These are phyloP conservation scores for Vaccinium myrtillus DNA, from an alignment of 148 eudicot genomes.

Conservation along the genomic window DNA sequence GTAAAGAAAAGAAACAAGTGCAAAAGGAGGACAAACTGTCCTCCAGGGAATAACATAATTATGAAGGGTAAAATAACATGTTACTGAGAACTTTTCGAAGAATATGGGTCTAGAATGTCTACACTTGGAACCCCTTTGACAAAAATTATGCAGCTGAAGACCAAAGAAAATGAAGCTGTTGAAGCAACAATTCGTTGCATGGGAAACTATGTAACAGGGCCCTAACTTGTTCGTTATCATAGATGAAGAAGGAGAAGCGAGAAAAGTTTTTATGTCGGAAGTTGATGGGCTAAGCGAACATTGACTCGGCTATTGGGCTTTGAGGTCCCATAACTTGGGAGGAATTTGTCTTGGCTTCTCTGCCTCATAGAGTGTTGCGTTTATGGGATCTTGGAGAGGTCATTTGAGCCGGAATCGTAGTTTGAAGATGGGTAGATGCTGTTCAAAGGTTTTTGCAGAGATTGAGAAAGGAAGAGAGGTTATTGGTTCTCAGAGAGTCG, in stretches of 20 bases:
- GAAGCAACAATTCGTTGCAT: not conserved
- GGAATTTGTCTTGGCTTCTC: not conserved
- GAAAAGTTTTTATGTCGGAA: not conserved
- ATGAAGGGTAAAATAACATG: not conserved
- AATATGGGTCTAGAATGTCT: not conserved
- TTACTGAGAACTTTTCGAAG: not conserved
- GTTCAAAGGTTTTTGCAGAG: not conserved
- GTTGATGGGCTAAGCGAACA: not conserved
- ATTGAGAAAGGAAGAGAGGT: not conserved
- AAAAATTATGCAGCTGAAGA: not conserved
- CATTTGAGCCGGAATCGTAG: not conserved
- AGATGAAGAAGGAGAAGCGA: not conserved
- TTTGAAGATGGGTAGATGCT: not conserved
- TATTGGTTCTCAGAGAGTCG: not conserved
- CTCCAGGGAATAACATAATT: not conserved
- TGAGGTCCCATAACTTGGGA: not conserved
- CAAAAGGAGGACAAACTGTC: not conserved
- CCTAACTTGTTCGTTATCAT: too few species aligned
- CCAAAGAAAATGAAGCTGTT: not conserved
- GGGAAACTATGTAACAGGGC: not conserved
- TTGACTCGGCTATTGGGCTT: not conserved
- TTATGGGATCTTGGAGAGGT: not conserved
- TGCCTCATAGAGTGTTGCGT: not conserved
- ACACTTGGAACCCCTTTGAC: not conserved
- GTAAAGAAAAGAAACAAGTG: not conserved